phyloP scores from a whole-genome alignment of 345 rosid genomes.

The Citrus trifoliata region DNA sequence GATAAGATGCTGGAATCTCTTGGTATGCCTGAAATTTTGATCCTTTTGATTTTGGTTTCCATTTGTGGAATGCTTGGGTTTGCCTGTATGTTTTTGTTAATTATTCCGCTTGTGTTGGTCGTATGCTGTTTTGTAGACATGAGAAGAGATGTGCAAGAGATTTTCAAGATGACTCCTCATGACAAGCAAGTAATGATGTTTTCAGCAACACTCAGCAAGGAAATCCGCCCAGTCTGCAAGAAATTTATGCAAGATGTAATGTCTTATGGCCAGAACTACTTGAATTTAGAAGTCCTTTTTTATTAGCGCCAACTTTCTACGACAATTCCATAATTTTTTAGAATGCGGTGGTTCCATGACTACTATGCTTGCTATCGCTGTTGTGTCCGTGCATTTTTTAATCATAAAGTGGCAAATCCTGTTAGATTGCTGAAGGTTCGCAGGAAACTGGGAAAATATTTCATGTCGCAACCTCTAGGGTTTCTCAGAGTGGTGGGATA shows the following conservation, averaged over 20 bases:
- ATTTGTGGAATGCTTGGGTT: not conserved
- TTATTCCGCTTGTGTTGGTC: not conserved
- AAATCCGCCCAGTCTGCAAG: conserved; percentile 99
- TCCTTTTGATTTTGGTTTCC: too few species aligned
- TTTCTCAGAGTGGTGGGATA: not conserved
- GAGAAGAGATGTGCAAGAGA: conserved; percentile 98
- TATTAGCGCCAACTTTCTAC: conserved; percentile 41
- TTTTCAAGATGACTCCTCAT: conserved; percentile 98
- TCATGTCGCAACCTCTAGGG: not conserved
- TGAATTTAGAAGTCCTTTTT: conserved; percentile 52
- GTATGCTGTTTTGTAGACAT: conserved; percentile 50
- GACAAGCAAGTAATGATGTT: conserved; percentile 99
- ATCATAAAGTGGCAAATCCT: conserved; percentile 11
- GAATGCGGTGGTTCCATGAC: conserved; percentile 19
- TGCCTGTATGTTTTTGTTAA: not conserved
- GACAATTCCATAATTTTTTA: conserved; percentile 20
- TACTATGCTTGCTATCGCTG: conserved; percentile 10
- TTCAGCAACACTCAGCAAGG: conserved; percentile 99
- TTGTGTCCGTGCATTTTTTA: conserved; percentile 14
- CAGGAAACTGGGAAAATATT: not conserved
- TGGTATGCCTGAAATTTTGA: conserved; percentile 36
- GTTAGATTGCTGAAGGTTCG: conserved; percentile 12
- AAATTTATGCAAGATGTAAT: conserved; percentile 99
- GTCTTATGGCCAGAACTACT: conserved; percentile 56
- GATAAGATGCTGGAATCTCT: conserved; percentile 99